Base-by-base conservation (phyloP, 306 rosid species). In the Sicyos edulis region DNA sequence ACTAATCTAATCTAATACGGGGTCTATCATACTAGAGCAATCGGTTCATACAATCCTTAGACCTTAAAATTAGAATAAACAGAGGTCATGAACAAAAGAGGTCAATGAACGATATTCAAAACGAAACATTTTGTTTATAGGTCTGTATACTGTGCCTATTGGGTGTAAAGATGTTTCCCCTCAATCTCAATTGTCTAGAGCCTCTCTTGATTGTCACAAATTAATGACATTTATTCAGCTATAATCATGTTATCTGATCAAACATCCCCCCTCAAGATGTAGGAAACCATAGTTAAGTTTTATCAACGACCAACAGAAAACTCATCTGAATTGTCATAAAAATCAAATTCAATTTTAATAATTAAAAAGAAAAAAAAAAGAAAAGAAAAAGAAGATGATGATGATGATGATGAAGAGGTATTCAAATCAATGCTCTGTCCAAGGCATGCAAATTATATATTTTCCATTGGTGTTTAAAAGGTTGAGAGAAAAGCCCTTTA, bases 181-280 rank as follows among this genome's bases (percentile, higher is more conserved):
- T 42, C 47, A 9, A 42, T 42, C 47, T 42, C 47, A 42, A 42
- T 7, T 42, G 45, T 6, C 9, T 40, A 40, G 45, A 40, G 45
- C 45, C 45, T 40, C 45, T 40, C 45, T 40, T 6, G 6, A 4
- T 40, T 40, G 53, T 42, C 40, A 66, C 32, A 66, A 20, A 66
- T 66, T 66, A 3, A 66, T 45, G 54, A 66, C 72, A 47, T 47
- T 47, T 67, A 45, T 20, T 45, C 72, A 47, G 19, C 37, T 45
- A 13, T 17, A 45, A 21, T 21, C 55, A 20, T 45, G 16, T 45
- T 67, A 6, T 67, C 55, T 12, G 54, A 47, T 21, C 20, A 40
- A 21, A 45, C 42, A n/a, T 37, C 12, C 69, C 3, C 29, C 37
- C 72, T 47, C 72, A 7, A 67, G 13, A 47, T 45, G 15, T 47